These are phyloP conservation scores for Gracilaria domingensis DNA, from an alignment of 23 red algal species.

Conservation along the genomic window DNA sequence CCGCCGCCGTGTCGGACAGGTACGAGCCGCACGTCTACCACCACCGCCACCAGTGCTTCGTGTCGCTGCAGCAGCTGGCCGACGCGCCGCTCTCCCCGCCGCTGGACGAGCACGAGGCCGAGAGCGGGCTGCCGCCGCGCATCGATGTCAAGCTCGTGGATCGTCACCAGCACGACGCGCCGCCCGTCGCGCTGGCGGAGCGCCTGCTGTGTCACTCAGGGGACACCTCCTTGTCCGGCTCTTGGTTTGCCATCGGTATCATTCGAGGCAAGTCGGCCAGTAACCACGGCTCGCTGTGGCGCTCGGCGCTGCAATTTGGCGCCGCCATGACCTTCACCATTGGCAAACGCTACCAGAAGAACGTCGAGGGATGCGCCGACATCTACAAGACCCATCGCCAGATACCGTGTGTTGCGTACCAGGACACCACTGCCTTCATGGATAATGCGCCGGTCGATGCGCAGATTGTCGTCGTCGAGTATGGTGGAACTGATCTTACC, in stretches of 20 bases:
- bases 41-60: not conserved
- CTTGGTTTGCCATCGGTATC: slow-evolving; percentile 80
- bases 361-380: slow-evolving; percentile 64
- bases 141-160: slow-evolving; percentile 37
- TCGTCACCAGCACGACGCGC: not conserved
- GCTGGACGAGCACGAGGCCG: not conserved
- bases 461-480: slow-evolving; percentile 70
- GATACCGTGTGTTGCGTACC: slow-evolving; percentile 60
- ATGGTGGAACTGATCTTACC: slow-evolving; percentile 46
- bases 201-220: slow-evolving; percentile 40
- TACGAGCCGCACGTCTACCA: slow-evolving; percentile 21
- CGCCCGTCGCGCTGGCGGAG: slow-evolving; percentile 2
- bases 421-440: slow-evolving; percentile 33
- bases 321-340: slow-evolving; percentile 79
- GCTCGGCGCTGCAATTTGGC: slow-evolving; percentile 71
- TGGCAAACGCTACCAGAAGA: slow-evolving; percentile 55
- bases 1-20: too few relatives aligned
- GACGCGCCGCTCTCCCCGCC: not conserved
- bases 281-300: slow-evolving; percentile 78
- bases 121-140: not conserved
- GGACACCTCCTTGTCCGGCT: slow-evolving; percentile 14
- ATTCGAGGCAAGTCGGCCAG: slow-evolving; percentile 58
- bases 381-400: slow-evolving; percentile 62
- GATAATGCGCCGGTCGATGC: slow-evolving; percentile 46
- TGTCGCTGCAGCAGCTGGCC: not conserved